These are phyloP conservation scores for Pleurotus platypus DNA, from an alignment of 768 basidiomycete species.

Conservation along the genomic window DNA sequence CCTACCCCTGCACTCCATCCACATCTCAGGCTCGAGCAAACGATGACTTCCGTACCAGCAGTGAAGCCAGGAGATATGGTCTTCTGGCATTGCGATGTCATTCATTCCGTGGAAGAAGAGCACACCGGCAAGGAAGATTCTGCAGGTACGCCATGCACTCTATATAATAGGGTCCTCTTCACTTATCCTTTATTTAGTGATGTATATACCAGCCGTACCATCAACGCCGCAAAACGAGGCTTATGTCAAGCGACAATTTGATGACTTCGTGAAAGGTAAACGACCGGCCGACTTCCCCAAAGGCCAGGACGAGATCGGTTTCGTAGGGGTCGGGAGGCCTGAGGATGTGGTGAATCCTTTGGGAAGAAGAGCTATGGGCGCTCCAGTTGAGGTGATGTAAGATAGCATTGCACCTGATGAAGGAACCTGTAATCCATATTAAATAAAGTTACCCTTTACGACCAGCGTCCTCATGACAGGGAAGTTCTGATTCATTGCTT, in stretches of 20 bases:
- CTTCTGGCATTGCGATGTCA: slow-evolving; percentile 55
- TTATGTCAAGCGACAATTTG: slow-evolving; percentile 62
- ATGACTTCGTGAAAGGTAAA: slow-evolving; percentile 53
- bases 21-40: slow-evolving; percentile 48
- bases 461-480: neutral
- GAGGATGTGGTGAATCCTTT: slow-evolving; percentile 30
- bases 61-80: slow-evolving; percentile 68
- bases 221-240: slow-evolving; percentile 55
- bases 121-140: slow-evolving; percentile 45
- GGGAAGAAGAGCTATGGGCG: slow-evolving; percentile 39
- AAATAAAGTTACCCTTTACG: no score
- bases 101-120: slow-evolving; percentile 27
- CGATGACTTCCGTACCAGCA: slow-evolving; percentile 60
- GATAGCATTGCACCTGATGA: neutral
- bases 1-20: slow-evolving; percentile 39
- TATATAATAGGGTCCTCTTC: neutral
- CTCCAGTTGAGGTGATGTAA: slow-evolving; percentile 24
- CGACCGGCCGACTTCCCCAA: slow-evolving; percentile 73
- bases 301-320: slow-evolving; percentile 31
- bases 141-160: slow-evolving; percentile 19
- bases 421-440: no score
- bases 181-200: slow-evolving; percentile 35
- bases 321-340: slow-evolving; percentile 30
- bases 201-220: slow-evolving; percentile 78
- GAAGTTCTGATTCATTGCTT: neutral